phyloP scores from a whole-genome alignment of 1,139 yeast genomes.

The Suhomyces wounanorum region DNA sequence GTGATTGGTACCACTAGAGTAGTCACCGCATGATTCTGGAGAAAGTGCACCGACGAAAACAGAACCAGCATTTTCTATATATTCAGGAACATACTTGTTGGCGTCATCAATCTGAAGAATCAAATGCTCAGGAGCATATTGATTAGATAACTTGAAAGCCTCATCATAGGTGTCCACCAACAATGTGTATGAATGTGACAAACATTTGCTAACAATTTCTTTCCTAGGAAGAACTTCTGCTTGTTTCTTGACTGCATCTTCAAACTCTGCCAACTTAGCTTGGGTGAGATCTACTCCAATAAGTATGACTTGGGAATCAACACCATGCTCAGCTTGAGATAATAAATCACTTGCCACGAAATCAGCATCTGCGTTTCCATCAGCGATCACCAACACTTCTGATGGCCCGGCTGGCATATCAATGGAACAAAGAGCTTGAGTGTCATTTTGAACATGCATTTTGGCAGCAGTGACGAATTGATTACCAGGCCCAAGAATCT shows the following conservation, averaged over 20 bases:
- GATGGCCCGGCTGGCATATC: constrained; percentile 99
- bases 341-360: constrained; percentile 93
- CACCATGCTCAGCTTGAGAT: constrained; percentile 98
- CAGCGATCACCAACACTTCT: constrained; percentile 93
- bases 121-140: constrained; percentile 96
- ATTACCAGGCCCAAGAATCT: constrained; percentile 97
- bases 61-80: constrained; percentile 91
- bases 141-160: constrained; percentile 82
- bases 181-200: constrained; percentile 85
- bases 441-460: constrained; percentile 95
- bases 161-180: constrained; percentile 66
- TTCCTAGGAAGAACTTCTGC: constrained; percentile 89
- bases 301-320: constrained; percentile 94
- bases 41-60: constrained; percentile 95
- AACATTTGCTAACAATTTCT: constrained; percentile 88
- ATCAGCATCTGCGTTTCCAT: constrained; percentile 82
- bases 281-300: constrained; percentile 74
- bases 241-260: constrained; percentile 79
- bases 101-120: constrained; percentile 88
- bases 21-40: constrained; percentile 98
- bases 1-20: constrained; percentile 96
- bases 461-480: constrained; percentile 99
- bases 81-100: constrained; percentile 60
- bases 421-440: constrained; percentile 90
- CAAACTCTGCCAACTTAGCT: constrained; percentile 64